Base-by-base conservation (phyloP, 345 rosid species). In the Euclidium syriacum region DNA sequence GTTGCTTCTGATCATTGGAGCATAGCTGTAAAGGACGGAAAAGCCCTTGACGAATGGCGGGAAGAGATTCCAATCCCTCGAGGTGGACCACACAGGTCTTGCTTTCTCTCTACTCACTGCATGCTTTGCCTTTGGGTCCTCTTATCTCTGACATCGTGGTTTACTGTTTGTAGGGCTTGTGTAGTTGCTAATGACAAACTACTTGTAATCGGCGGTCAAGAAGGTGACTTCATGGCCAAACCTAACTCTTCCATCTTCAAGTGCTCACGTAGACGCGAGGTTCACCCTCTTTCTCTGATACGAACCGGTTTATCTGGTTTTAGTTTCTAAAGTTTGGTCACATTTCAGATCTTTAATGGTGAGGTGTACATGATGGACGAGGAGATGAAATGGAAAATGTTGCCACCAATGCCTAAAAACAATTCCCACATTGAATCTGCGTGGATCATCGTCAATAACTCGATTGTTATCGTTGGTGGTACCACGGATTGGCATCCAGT, bases 81-180 rank as follows among this genome's bases (percentile, higher is more conserved):
- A 32, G 98, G 98, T 43, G 96, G 98, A 59, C 98, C 96, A 2
- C 96, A 91, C 73, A 83, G 92, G 95, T 91, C 16, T 66, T 10
- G n/a, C 14, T 10, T 2, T 14, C 42, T 63, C 40, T 42, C 43
- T 15, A 33, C 5, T 30, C 26, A 60, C 33, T 38, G 6, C 18
- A 11, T 42, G 30, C 12, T 25, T 52, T 23, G 11, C 29, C 34
- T 32, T 51, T 29, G 30, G 32, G 38, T 33, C 32, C 26, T 33
- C 11, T 47, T 19, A 14, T 26, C 24, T 6, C 47, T 36, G 20
- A 46, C 18, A 10, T 56, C 10, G 27, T 3, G 14, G 53, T 46
- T 70, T 25, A 44, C 26, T 25, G 6, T 60, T 35, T 39, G 38
- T 79, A 88, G 90, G 85, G 88, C 88, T 53, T 84, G 87, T 30